These are phyloP conservation scores for Plasmodium berghei DNA, from an alignment of 169 alveolate species.

Conservation along the genomic window DNA sequence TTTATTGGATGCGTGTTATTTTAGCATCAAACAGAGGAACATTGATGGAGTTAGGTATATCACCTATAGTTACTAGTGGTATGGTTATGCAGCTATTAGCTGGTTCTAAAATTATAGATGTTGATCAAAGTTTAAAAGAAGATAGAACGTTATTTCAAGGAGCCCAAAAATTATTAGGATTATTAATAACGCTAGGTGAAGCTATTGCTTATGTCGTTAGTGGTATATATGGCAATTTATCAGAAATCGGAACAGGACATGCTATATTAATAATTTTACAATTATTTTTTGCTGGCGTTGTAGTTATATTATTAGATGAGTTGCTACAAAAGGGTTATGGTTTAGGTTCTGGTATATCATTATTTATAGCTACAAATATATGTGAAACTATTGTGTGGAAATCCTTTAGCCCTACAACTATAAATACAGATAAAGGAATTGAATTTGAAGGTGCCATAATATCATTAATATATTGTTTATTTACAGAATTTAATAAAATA, in stretches of 20 bases:
- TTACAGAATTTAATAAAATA: slow-evolving; percentile 91
- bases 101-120: slow-evolving; percentile 99
- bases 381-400: slow-evolving; percentile 99
- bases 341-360: slow-evolving; percentile 99
- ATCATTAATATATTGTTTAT: slow-evolving; percentile 97
- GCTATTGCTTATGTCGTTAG: slow-evolving; percentile 98
- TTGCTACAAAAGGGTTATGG: slow-evolving; percentile 99
- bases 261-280: slow-evolving; percentile 96
- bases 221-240: slow-evolving; percentile 99
- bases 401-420: slow-evolving; percentile 99
- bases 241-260: slow-evolving; percentile 97
- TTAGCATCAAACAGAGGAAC: slow-evolving; percentile 99
- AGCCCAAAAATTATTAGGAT: slow-evolving; percentile 96
- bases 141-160: slow-evolving; percentile 98
- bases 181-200: slow-evolving; percentile 99
- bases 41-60: slow-evolving; percentile 98
- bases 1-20: slow-evolving; percentile 99
- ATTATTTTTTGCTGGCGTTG: slow-evolving; percentile 99
- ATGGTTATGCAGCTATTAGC: slow-evolving; percentile 99
- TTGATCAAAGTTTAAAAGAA: slow-evolving; percentile 97
- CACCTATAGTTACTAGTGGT: slow-evolving; percentile 98
- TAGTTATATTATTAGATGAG: slow-evolving; percentile 98
- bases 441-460: slow-evolving; percentile 99
- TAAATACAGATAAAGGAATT: slow-evolving; percentile 97
- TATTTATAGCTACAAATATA: slow-evolving; percentile 99